Base-by-base conservation (phyloP, 345 rosid genomes). In the Citrus hindsii region DNA sequence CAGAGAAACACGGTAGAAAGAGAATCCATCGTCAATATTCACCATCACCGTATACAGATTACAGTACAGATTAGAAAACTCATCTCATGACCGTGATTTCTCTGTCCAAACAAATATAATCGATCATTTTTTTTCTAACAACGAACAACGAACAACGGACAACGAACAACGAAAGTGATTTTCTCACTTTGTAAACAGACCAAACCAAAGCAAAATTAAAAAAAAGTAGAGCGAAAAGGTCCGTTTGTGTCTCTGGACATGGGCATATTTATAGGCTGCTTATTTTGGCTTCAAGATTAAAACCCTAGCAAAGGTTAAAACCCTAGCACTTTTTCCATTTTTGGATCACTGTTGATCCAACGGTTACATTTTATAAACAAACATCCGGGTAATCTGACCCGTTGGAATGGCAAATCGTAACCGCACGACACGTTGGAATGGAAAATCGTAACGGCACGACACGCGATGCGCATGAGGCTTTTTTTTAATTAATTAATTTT, bases 1-100 rank as follows among this genome's bases (percentile, higher is more conserved):
- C 79, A 80, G 79, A 71, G 71, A 77, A 77, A 27, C 80, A 60
- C 75, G 69, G 80, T 69, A 30, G 60, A 69, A 22, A 46, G 58
- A 40, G 32, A 61, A 63, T 33, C 22, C 32, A 2, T 25, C 46
- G 13, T 35, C 7, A 35, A 35, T 5, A 35, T 35, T 35, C 37
- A 35, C 46, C 46, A 2, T 9, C 46, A 40, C 46, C 46, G 4
- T 30, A 16, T 7, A 13, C 16, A 16, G 19, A 33, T 14, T 2
- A 14, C 4, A n/a, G 2, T 2, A 14, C 4, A n/a, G 5, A 18
- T 2, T 9, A 28, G 61, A 75, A 21, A 40, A 13, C 60, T 76
- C 83, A 69, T 38, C 56, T 63, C 60, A 46, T 46, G 77, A 76
- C 83, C 83, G 80, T 81, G 83, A 81, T 81, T 81, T 72, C 77